A percentile compares a stretch with the other conserved stretches of the same genome.
Evolutionary conservation across 2,329 filamentous ascomycete species (phyloP).

Genomic region (Whalleya microplaca): DNA sequence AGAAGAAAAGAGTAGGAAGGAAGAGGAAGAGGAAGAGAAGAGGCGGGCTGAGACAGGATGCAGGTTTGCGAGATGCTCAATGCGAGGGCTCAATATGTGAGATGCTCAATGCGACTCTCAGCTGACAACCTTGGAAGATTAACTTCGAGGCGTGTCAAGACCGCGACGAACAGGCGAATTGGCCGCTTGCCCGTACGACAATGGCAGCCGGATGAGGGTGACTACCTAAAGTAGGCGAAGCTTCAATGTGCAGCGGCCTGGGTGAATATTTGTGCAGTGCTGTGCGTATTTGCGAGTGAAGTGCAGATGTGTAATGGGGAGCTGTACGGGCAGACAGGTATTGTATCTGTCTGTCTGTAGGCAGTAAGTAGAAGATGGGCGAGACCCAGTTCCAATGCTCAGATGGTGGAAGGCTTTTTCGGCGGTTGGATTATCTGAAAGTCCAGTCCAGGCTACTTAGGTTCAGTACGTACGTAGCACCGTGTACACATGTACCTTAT

Average conservation of each 20-base stretch:
- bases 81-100: too few species aligned
- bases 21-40: too few species aligned
- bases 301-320: neutral
- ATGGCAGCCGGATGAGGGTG: slow-evolving; percentile 27
- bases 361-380: neutral
- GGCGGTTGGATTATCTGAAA: slow-evolving; percentile 30
- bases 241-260: slow-evolving; percentile 16
- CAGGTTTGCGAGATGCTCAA: slow-evolving; percentile 27
- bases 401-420: slow-evolving; percentile 26
- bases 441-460: slow-evolving; percentile 8
- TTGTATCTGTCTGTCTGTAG: too few species aligned
- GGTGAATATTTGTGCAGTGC: slow-evolving; percentile 12
- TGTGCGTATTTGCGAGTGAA: slow-evolving; percentile 4
- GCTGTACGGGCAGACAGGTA: neutral
- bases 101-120: slow-evolving; percentile 15
- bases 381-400: neutral
- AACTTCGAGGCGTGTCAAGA: slow-evolving; percentile 26
- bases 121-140: slow-evolving; percentile 18
- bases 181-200: slow-evolving; percentile 35
- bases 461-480: neutral
- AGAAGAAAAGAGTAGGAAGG: slow-evolving; percentile 19
- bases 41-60: slow-evolving; percentile 29
- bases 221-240: slow-evolving; percentile 5
- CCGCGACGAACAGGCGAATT: slow-evolving; percentile 33
- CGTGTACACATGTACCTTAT: neutral